Evolutionary conservation across 2,329 filamentous ascomycete genomes (phyloP), one percentile per base, ranked within the genome.

Genomic region (Laburnicola sp.): DNA sequence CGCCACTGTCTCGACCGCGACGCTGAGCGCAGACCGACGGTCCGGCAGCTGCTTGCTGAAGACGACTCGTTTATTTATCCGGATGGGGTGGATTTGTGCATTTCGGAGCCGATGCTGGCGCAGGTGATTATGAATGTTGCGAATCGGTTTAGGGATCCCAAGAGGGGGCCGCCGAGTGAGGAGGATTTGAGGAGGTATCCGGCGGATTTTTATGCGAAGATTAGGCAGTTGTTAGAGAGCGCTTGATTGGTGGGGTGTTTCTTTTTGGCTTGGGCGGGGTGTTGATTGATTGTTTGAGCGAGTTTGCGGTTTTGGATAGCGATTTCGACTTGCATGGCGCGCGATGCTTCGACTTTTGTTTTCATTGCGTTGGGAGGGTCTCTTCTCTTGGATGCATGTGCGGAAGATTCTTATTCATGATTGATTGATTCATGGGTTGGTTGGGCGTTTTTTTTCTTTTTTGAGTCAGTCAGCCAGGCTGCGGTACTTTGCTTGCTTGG

Each of bases 41-140:
- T 85, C 25, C 74, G 76, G 6, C 77, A 85, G 51, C 73, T 87
- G 32, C 74, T 87, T 6, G 71, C 75, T 43, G 76, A 79, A n/a
- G 64, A 72, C 6, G 82, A 86, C 59, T 74, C 77, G 2, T 86
- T 83, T 59, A 64, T 86, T 48, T 80, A 83, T 56, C 84, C 84
- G 0, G 83, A 85, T 38, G 32, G 74, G 69, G 50, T 77, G 69
- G 51, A 81, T 80, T 56, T 82, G 70, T 9, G 78, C 3, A 74
- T 75, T 22, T 63, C 68, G 2, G 63, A 85, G 63, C 82, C 84
- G n/a, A 74, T 86, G 63, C 73, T 86, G 3, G 79, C 76, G 2
- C 78, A 83, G 56, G 82, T 86, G 28, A 77, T 86, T 56, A 75
- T 77, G 45, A 81, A 82, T 41, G 82, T 86, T 11, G 79, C 84